Base-by-base conservation (phyloP, 345 rosid genomes). In the Anastatica hierochuntica region DNA sequence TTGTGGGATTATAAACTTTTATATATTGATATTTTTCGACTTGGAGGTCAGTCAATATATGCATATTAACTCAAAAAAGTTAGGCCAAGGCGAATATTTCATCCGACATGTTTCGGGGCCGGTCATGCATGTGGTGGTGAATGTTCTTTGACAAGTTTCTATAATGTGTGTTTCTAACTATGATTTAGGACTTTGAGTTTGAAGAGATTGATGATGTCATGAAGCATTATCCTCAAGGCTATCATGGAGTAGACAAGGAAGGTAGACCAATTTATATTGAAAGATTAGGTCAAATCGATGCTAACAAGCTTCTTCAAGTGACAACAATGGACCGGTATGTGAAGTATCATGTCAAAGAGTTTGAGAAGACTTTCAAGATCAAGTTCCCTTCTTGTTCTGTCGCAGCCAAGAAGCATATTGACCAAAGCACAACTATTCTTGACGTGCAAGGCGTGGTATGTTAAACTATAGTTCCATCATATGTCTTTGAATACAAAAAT, bases 381-480 rank as follows among this genome's bases (percentile, higher is more conserved):
- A 94, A 94, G 82, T 94, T 94, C 62, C 97, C 96, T 38, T 83
- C 99, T 53, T 94, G 99, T 58, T 77, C 94, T 8, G 77, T 88
- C 35, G 95, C 97, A 39, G 89, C 97, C 23, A 88, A 84, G 66
- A 88, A 88, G 71, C 97, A 88, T 67, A 94, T 94, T 51, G 97
- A 94, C 70, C 85, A 94, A 52, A 94, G 82, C 77, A 88, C 95
- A 39, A 85, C 96, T 27, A 88, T 94, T 73, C 84, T 94, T 63
- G 99, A 94, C 63, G 99, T 94, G 53, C 99, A 94, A 46, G 97
- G 96, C 49, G 97, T 94, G 85, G 99, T 94, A 82, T 49, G 88
- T 66, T n/a, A n/a, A n/a, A 40, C 37, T 3, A 54, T 14, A 23
- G 8, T 15, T 37, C 13, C 17, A 31, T 17, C 20, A 1, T 17